These are phyloP conservation scores for Obba rivulosa DNA, from an alignment of 768 basidiomycete genomes.

Conservation along the genomic window DNA sequence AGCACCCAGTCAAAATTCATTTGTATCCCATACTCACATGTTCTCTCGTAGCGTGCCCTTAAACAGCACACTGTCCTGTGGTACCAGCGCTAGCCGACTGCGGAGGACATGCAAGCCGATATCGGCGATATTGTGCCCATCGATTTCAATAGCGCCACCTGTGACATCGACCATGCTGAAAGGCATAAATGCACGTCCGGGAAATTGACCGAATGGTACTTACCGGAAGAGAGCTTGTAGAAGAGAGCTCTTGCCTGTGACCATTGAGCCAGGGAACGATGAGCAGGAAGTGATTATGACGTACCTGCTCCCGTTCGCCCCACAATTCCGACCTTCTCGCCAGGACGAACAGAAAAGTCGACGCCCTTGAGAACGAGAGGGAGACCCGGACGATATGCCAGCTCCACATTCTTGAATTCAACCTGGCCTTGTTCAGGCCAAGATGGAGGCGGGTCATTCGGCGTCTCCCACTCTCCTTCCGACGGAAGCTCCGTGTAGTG, in stretches of 20 bases:
- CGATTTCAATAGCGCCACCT: conserved; percentile 52
- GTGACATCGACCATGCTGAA: conserved; percentile 55
- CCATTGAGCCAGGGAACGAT: background rate
- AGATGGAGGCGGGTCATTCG: conserved; percentile 46
- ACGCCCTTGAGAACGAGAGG: conserved; percentile 82
- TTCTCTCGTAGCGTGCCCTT: conserved; percentile 75
- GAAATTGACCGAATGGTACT: conserved; percentile 1
- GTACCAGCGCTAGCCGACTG: conserved; percentile 56
- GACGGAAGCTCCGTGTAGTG: conserved; percentile 58
- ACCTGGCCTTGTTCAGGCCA: conserved; percentile 80
- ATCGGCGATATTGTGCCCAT: conserved; percentile 45
- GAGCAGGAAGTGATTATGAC: background rate
- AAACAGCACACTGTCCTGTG: conserved; percentile 72
- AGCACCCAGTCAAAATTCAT: conserved; percentile 21
- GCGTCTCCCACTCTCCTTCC: conserved; percentile 41
- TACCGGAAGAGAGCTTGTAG: conserved; percentile 54
- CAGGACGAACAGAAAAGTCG: conserved; percentile 58
- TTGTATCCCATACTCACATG: conserved; percentile 33
- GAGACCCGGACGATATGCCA: conserved; percentile 85
- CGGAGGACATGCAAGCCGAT: conserved; percentile 54
- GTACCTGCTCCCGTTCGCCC: conserved; percentile 47
- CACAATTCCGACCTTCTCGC: conserved; percentile 72
- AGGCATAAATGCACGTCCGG: background rate
- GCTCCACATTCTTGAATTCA: conserved; percentile 66
- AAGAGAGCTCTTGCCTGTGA: conserved; percentile 45